Evolutionary conservation across 2,329 filamentous ascomycete genomes (phyloP), one percentile per base, ranked within the genome.

Genomic region (Xylaria sp.): DNA sequence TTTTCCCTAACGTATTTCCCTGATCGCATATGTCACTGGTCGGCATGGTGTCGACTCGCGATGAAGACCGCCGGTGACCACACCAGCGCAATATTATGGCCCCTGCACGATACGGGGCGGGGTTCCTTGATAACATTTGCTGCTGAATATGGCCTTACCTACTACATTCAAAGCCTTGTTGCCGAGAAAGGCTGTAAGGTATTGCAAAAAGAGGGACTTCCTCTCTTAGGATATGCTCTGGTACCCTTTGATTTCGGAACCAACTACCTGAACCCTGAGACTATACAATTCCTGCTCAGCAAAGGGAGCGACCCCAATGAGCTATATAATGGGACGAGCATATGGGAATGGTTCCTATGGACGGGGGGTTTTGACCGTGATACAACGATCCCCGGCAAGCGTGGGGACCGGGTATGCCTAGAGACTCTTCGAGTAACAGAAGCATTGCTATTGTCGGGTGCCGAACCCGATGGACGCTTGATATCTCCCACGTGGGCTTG

Each of bases 261-360:
- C 9, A 20, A 23, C 6, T 12, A 28, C 4, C 23, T 6, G 9
- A 4, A 48, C 15, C 25, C 20, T 3, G 36, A 2, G 49, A 43
- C 23, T 36, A 51, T 69, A n/a, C 49, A 51, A n/a, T 10, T 61
- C 8, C 56, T 72, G 0, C 52, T 72, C 3, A 54, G 67, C 5
- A 28, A 65, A 20, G 66, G 60, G 4, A 23, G 18, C 20, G 28
- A 62, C 39, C 64, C 66, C 1, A 46, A 71, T 15, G 43, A 66
- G 18, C 18, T 51, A 13, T 68, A 66, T 61, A 55, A 51, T 2
- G 66, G 55, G 7, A 54, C 48, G 1, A 52, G 67, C 39, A 3
- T 71, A n/a, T 73, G 70, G 70, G 60, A 59, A 48, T 69, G 65
- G 66, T 69, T 52, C 31, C 58, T 69, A 41, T 64, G 51, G 60